Conservation (phyloP, 225 moss, liverwort and hornwort species). For the Neckera pumila region DNA sequence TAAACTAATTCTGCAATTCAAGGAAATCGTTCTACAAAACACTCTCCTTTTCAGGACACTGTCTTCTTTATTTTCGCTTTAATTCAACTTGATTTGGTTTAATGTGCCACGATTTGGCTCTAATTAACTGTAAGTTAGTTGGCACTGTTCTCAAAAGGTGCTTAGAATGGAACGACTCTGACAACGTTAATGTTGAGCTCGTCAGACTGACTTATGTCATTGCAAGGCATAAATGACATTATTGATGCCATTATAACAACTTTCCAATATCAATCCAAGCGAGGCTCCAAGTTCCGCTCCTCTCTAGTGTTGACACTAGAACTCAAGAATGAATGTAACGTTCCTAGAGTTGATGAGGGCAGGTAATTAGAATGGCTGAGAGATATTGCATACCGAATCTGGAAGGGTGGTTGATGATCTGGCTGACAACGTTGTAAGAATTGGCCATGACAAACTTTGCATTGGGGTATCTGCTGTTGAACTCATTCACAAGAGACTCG, state of each 20-base stretch:
- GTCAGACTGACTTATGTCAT: neutral
- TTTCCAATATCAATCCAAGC: neutral
- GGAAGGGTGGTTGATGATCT: constrained; percentile 21
- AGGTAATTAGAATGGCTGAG: neutral
- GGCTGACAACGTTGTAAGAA: constrained; percentile 27
- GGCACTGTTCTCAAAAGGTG: neutral
- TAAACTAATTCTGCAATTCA: neutral
- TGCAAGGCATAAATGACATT: neutral
- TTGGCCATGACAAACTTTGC: constrained; percentile 27
- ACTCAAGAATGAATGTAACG: neutral
- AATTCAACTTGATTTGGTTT: neutral
- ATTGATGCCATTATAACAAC: neutral
- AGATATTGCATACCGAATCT: constrained; percentile 14
- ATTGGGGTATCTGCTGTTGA: constrained; percentile 12
- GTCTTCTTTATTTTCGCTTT: neutral
- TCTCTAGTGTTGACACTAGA: neutral
- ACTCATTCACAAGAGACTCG: constrained; percentile 19
- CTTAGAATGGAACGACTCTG: neutral
- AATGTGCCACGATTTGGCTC: neutral
- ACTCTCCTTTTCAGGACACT: too few relatives aligned
- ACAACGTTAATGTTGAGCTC: neutral
- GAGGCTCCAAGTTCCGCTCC: neutral
- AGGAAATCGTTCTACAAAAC: neutral
- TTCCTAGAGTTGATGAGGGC: neutral
- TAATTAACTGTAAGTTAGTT: neutral